A percentile compares a stretch with the other conserved stretches of the same genome.
These are phyloP conservation scores for Trypanosoma avium DNA, from an alignment of 208 protist genomes.

Conservation along the genomic window DNA sequence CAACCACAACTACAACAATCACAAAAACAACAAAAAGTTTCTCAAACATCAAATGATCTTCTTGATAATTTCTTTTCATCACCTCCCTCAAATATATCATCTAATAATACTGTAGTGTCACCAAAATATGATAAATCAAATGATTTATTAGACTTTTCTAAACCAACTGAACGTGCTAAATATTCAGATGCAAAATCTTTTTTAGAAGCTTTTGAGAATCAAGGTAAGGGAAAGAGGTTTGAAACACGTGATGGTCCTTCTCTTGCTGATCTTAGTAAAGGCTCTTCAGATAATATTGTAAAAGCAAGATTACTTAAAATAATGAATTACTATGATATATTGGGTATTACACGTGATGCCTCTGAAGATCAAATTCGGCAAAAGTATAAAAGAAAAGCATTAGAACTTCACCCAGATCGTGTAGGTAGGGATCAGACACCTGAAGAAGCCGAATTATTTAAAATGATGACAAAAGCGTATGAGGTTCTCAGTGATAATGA, in stretches of 20 bases:
- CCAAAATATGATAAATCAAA: conserved; percentile 25
- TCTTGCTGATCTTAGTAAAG: conserved; percentile 26
- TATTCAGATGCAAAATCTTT: conserved; percentile 61
- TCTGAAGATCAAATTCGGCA: conserved; percentile 69
- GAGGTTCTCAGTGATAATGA: conserved; percentile 73
- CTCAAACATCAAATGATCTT: conserved; percentile 11
- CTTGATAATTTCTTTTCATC: conserved; percentile 25
- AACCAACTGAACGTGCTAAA: conserved; percentile 36
- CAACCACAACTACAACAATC: neutral
- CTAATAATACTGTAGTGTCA: conserved; percentile 28
- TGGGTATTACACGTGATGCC: conserved; percentile 73
- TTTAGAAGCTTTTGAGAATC: conserved; percentile 67
- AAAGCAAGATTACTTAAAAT: conserved; percentile 71
- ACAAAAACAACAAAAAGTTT: conserved; percentile 2
- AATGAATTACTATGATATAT: conserved; percentile 92
- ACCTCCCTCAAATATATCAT: neutral
- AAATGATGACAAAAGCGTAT: conserved; percentile 88
- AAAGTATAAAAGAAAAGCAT: conserved; percentile 82
- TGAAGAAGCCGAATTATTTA: conserved; percentile 88
- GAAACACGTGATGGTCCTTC: conserved; percentile 21
- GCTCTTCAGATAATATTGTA: conserved; percentile 58
- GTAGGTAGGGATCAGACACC: conserved; percentile 55
- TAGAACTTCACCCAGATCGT: conserved; percentile 87
- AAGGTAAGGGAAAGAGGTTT: conserved; percentile 35
- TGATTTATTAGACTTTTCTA: conserved; percentile 69